A percentile compares a stretch with the other conserved stretches of the same genome.
Conservation (phyloP, 495 filamentous ascomycete genomes). For the Letharia columbiana region DNA sequence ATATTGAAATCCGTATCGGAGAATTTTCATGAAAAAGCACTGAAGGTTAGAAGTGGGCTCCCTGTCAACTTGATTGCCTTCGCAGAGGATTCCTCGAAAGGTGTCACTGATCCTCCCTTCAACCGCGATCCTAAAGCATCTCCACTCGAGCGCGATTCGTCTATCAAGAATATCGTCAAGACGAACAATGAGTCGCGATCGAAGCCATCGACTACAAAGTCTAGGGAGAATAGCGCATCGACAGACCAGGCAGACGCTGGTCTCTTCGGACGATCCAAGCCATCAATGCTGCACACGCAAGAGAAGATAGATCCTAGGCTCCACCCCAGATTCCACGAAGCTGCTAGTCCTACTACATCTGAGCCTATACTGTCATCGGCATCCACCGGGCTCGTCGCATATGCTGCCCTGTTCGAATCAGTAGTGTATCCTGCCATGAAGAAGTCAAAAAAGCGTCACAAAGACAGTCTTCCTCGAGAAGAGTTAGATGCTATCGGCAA, state of each 20-base stretch:
- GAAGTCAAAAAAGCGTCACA: slow-evolving; percentile 4
- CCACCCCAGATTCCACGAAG: background rate
- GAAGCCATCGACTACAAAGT: background rate
- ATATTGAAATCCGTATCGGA: background rate
- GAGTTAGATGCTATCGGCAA: slow-evolving; percentile 1
- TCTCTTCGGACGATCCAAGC: background rate
- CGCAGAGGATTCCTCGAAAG: background rate
- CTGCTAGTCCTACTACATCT: background rate
- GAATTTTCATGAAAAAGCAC: background rate
- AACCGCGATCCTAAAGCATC: background rate
- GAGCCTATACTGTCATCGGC: background rate
- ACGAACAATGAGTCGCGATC: background rate
- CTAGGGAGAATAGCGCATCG: background rate
- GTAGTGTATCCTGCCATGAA: background rate
- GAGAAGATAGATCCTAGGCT: slow-evolving; percentile 1
- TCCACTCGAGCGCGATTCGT: background rate
- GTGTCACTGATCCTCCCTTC: background rate
- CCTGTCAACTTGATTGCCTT: background rate
- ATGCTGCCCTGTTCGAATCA: background rate
- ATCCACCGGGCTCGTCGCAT: background rate
- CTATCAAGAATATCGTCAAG: background rate
- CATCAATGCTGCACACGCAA: background rate
- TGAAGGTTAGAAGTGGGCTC: background rate
- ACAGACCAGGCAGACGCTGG: no score
- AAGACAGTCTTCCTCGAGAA: background rate